Evolutionary conservation across 108 stramenopile genomes (phyloP).

Genomic region (Conticribra guillardii): DNA sequence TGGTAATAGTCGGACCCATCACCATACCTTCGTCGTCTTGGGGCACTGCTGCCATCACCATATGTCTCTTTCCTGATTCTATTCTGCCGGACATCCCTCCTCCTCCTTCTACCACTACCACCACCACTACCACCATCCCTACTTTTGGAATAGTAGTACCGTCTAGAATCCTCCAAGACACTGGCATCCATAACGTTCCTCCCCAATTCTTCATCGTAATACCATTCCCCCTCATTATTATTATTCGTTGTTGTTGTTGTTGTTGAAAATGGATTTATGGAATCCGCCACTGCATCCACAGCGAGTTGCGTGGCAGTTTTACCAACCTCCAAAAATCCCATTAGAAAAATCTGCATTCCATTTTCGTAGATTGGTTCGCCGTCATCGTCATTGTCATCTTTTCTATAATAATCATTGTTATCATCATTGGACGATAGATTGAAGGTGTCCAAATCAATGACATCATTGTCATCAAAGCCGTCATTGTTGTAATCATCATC

Average conservation of each 20-base stretch:
- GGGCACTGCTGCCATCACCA: too few species aligned
- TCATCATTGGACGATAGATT: slow-evolving; percentile 5
- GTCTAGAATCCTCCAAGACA: slow-evolving; percentile 13
- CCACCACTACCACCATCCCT: not conserved
- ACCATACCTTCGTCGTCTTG: too few species aligned
- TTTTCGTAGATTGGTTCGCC: slow-evolving; percentile 22
- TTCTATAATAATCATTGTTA: not conserved
- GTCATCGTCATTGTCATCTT: not conserved
- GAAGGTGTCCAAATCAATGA: slow-evolving; percentile 18
- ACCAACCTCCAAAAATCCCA: slow-evolving; percentile 49
- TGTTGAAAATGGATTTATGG: slow-evolving; percentile 15
- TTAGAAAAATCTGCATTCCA: slow-evolving; percentile 47
- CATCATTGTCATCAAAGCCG: not conserved
- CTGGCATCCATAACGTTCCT: slow-evolving; percentile 15
- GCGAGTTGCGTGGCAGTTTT: slow-evolving; percentile 37
- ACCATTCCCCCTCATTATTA: slow-evolving; percentile 8
- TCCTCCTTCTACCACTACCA: not conserved
- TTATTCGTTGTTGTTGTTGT: too few species aligned
- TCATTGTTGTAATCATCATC: not conserved
- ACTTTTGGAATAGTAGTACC: too few species aligned
- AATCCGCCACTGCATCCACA: slow-evolving; percentile 7
- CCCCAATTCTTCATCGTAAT: slow-evolving; percentile 30
- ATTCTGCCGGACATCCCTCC: not conserved
- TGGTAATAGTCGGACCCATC: too few species aligned
- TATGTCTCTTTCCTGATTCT: too few species aligned